A percentile compares a stretch with the other conserved stretches of the same genome.
Evolutionary conservation across 768 basidiomycete genomes (phyloP).

Genomic region (Pisolithus tinctorius): DNA sequence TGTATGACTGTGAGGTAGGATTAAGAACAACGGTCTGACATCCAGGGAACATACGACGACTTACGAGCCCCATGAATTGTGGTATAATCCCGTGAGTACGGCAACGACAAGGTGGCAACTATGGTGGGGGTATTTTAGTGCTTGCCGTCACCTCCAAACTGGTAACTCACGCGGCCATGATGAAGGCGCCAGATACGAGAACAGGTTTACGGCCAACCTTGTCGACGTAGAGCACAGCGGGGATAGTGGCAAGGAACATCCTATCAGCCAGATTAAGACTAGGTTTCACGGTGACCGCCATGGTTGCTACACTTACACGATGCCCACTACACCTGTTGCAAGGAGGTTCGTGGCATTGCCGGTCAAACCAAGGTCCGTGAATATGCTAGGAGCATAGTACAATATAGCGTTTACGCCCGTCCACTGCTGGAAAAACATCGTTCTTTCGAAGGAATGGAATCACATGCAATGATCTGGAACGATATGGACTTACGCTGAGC

Average conservation of each 20-base stretch:
- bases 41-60: slow-evolving; percentile 13
- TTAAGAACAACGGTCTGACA: no score
- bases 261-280: slow-evolving; percentile 21
- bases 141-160: slow-evolving; percentile 6
- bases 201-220: slow-evolving; percentile 70
- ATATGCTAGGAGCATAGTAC: slow-evolving; percentile 73
- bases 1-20: neutral
- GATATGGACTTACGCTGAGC: slow-evolving; percentile 38
- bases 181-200: slow-evolving; percentile 63
- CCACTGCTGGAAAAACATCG: slow-evolving; percentile 83
- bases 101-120: slow-evolving; percentile 70
- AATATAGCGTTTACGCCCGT: slow-evolving; percentile 72
- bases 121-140: slow-evolving; percentile 9
- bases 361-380: slow-evolving; percentile 49
- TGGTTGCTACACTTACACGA: slow-evolving; percentile 45
- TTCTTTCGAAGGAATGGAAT: slow-evolving; percentile 25
- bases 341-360: slow-evolving; percentile 54
- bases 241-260: slow-evolving; percentile 73
- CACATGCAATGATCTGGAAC: neutral
- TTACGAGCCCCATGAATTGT: slow-evolving; percentile 46
- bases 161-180: slow-evolving; percentile 54
- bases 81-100: slow-evolving; percentile 53
- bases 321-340: slow-evolving; percentile 70
- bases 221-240: slow-evolving; percentile 78
- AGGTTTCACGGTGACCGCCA: neutral